Evolutionary conservation across 2,329 filamentous ascomycete species (phyloP).

Genomic region (Aureobasidium musti): DNA sequence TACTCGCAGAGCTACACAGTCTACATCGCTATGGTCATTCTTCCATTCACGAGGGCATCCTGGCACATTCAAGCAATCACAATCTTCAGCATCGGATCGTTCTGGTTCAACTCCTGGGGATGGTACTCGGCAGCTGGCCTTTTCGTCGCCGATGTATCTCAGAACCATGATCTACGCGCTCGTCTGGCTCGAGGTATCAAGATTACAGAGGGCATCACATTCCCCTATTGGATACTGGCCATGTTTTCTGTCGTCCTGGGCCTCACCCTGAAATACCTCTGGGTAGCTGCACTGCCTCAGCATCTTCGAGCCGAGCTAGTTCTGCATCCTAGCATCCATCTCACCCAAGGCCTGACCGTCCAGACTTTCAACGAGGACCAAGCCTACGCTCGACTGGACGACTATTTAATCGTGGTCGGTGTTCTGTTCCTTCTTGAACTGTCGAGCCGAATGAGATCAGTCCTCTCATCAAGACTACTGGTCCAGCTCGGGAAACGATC

Average conservation of each 20-base stretch:
- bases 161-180: slow-evolving; percentile 32
- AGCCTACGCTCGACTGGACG: slow-evolving; percentile 37
- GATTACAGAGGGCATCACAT: slow-evolving; percentile 32
- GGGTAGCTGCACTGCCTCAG: slow-evolving; percentile 34
- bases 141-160: slow-evolving; percentile 36
- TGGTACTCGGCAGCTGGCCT: slow-evolving; percentile 39
- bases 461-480: slow-evolving; percentile 36
- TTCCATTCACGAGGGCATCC: slow-evolving; percentile 47
- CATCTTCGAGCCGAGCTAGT: slow-evolving; percentile 36
- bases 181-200: slow-evolving; percentile 34
- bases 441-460: slow-evolving; percentile 30
- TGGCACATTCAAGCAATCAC: slow-evolving; percentile 45
- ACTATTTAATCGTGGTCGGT: slow-evolving; percentile 38
- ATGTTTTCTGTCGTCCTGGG: slow-evolving; percentile 30
- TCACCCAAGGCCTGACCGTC: slow-evolving; percentile 32
- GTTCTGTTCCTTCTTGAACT: slow-evolving; percentile 35
- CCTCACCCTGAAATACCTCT: slow-evolving; percentile 37
- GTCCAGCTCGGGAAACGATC: slow-evolving; percentile 37
- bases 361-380: slow-evolving; percentile 32
- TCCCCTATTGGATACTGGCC: slow-evolving; percentile 34
- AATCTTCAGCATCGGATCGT: slow-evolving; percentile 38
- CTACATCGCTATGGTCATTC: slow-evolving; percentile 53
- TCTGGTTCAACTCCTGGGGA: slow-evolving; percentile 40
- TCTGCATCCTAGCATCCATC: slow-evolving; percentile 37
- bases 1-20: slow-evolving; percentile 53